Percentiles rank a stretch among this genome's conserved stretches.
These are phyloP conservation scores for Larix sibirica DNA, from an alignment of 83 land plant genomes.

Conservation along the genomic window DNA sequence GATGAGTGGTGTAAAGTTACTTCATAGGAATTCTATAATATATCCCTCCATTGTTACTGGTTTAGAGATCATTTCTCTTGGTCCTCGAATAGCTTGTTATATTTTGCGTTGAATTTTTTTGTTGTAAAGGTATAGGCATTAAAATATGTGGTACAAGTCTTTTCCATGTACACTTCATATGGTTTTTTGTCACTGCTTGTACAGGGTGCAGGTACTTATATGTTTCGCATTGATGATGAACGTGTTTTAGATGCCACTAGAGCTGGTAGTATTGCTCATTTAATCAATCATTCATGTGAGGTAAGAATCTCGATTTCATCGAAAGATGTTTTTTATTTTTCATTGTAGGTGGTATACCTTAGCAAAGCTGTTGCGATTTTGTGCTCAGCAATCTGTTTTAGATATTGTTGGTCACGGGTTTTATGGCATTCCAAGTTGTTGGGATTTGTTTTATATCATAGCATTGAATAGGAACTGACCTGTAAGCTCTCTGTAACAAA, in stretches of 20 bases:
- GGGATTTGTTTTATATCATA: not conserved
- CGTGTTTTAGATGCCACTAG: constrained; percentile 99
- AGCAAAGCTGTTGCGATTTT: not conserved
- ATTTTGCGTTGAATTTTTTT: not conserved
- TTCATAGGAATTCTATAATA: not conserved
- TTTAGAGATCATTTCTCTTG: not conserved
- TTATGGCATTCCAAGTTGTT: not conserved
- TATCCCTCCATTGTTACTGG: not conserved
- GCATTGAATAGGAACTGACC: not conserved
- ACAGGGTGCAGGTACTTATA: constrained; percentile 99
- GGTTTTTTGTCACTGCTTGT: constrained; percentile 2
- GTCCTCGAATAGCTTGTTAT: not conserved
- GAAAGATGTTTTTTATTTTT: not conserved
- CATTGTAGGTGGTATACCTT: not conserved
- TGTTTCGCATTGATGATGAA: constrained; percentile 95
- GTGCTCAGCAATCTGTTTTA: not conserved
- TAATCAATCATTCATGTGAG: constrained; percentile 98
- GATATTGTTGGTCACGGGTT: not conserved
- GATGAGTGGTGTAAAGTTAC: not conserved
- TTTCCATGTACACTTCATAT: not conserved
- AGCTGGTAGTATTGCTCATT: constrained; percentile 96
- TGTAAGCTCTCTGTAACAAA: not conserved
- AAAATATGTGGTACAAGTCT: not conserved
- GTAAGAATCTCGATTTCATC: constrained; percentile 29
- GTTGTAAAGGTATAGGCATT: not conserved